These are phyloP conservation scores for Heterobasidion occidentale DNA, from an alignment of 1,284 basidiomycete species.

Conservation along the genomic window DNA sequence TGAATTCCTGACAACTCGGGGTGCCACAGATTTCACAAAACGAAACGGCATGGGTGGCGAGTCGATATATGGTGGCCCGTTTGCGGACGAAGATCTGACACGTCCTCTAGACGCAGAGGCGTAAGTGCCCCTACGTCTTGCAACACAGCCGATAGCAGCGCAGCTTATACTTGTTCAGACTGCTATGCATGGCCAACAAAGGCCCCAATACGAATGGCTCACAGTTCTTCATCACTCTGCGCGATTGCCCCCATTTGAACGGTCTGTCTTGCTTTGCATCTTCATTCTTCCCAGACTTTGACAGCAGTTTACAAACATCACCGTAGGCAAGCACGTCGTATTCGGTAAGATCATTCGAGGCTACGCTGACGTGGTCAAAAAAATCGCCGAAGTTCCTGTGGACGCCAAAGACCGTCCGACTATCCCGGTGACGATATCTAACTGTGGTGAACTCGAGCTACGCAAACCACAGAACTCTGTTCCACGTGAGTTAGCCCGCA, in stretches of 20 bases:
- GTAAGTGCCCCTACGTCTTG: slow-evolving; percentile 16
- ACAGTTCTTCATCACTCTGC: slow-evolving; percentile 80
- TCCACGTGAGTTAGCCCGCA: not conserved
- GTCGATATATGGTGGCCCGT: slow-evolving; percentile 71
- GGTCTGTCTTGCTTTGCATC: slow-evolving; percentile 24
- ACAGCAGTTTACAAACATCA: not conserved
- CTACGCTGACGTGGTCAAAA: slow-evolving; percentile 51
- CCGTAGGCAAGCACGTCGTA: slow-evolving; percentile 68
- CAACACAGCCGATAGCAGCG: too few relatives aligned
- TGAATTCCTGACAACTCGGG: not conserved
- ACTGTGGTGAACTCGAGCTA: slow-evolving; percentile 82
- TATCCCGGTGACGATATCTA: slow-evolving; percentile 64
- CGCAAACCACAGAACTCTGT: slow-evolving; percentile 26
- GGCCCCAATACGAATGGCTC: slow-evolving; percentile 76
- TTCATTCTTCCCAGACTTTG: not conserved
- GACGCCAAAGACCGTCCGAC: slow-evolving; percentile 68
- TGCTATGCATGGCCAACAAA: slow-evolving; percentile 80
- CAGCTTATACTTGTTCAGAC: slow-evolving; percentile 22
- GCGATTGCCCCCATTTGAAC: slow-evolving; percentile 63
- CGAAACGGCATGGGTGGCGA: slow-evolving; percentile 79
- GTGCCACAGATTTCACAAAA: slow-evolving; percentile 57
- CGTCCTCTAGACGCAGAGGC: slow-evolving; percentile 60
- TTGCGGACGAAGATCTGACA: slow-evolving; percentile 71
- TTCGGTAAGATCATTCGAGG: slow-evolving; percentile 63
- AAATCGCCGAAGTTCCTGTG: slow-evolving; percentile 47